Percentiles rank a stretch among this genome's conserved stretches.
Evolutionary conservation across 176 grass and related monocot genomes (phyloP).

Genomic region (Rhynchospora pubera): DNA sequence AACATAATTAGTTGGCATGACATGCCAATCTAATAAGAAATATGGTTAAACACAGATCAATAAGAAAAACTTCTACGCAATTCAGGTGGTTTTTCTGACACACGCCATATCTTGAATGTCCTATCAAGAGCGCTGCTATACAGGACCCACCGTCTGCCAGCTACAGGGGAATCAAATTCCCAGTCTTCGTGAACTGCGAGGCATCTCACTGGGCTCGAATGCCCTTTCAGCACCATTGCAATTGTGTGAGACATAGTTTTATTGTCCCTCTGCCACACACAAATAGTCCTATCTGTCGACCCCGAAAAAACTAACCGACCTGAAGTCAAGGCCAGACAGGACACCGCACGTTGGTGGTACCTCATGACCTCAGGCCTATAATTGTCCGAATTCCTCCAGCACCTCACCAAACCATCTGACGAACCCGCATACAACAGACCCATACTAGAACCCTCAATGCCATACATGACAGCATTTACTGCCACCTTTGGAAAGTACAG

Average conservation of each 20-base stretch:
- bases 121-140: slow-evolving; percentile 61
- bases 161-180: not conserved
- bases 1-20: not conserved
- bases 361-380: slow-evolving; percentile 18
- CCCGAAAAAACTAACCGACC: slow-evolving; percentile 47
- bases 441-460: not conserved
- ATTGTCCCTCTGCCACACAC: slow-evolving; percentile 45
- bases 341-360: slow-evolving; percentile 38
- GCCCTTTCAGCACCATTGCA: slow-evolving; percentile 31
- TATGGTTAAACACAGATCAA: not conserved
- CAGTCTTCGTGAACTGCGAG: slow-evolving; percentile 29
- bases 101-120: slow-evolving; percentile 47
- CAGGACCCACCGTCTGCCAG: slow-evolving; percentile 29
- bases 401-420: slow-evolving; percentile 45
- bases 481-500: slow-evolving; percentile 20
- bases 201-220: slow-evolving; percentile 45
- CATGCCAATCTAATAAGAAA: not conserved
- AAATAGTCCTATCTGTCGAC: slow-evolving; percentile 54
- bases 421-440: slow-evolving; percentile 43
- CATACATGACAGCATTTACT: slow-evolving; percentile 34
- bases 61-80: not conserved
- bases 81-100: not conserved
- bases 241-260: slow-evolving; percentile 11
- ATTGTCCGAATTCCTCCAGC: slow-evolving; percentile 26
- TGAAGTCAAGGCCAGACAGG: slow-evolving; percentile 44